Evolutionary conservation across 2,329 filamentous ascomycete genomes (phyloP), one percentile per base, ranked within the genome.

Genomic region (Zymoseptoria crescenta): DNA sequence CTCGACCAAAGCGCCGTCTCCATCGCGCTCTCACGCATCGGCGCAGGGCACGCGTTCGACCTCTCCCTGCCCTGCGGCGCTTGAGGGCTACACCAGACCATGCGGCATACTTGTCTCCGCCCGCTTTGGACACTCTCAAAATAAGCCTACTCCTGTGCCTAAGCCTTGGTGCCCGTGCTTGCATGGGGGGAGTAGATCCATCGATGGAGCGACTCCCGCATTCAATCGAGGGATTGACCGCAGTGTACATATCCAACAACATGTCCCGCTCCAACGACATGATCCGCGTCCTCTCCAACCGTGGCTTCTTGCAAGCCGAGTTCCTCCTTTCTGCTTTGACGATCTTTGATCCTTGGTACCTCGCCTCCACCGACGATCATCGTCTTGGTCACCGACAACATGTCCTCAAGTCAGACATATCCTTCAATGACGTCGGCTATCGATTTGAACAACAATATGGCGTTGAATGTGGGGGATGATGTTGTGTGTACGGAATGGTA

Each of bases 351-450:
- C 63, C 64, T 64, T 59, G 58, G 50, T 56, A 30, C 54, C 30
- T 66, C 61, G 62, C 64, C 60, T 65, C 64, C 67, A 67, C 63
- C 66, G 60, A 45, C 60, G 56, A 49, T 50, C 56, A 55, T 57
- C 49, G 62, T 61, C 59, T 53, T 57, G 30, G 35, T 41, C 35
- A 1, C 60, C 55, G 13, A 53, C 49, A 62, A 54, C 58, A 70
- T 71, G 69, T 66, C 67, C 59, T 68, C 68, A 10, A 63, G 66
- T 59, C 68, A 70, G 62, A 58, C 63, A 27, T 69, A 62, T 55
- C 63, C 68, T 49, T 60, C 64, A 48, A 51, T 69, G 59, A 53
- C 68, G 28, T 65, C 64, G 45, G 62, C 64, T 41, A 64, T 71
- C 56, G 65, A 69, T 57, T 65, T 10, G 35, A 41, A n/a, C 13